Base-by-base conservation (phyloP, 1,284 basidiomycete species). In the Sparassis latifolia region DNA sequence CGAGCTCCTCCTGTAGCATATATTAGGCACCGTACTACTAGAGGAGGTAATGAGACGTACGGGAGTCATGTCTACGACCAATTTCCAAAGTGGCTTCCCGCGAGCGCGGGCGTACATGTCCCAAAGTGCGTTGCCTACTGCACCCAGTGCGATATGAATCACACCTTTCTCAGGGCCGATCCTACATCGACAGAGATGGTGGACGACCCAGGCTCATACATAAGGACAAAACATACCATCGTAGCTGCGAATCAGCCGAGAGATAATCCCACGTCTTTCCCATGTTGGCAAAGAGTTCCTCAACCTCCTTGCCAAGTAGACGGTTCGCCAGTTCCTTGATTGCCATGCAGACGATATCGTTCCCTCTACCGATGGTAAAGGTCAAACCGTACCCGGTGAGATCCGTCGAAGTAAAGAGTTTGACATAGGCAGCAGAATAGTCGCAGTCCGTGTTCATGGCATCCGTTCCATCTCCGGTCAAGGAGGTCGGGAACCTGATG, bases 361-460 rank as follows among this genome's bases (percentile, higher is more conserved):
- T 97, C 30, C 93, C 93, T 40, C 92, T 83, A 3, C 94, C 93
- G 61, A 95, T 96, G n/a, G 93, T 96, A 68, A 97, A 97, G 10
- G 94, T 95, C 93, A 96, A 93, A 47, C 94, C 93, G 61, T 92
- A 84, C 33, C 93, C 92, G 48, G 84, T 78, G 45, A 94, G 80
- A 49, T 82, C 77, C 3, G 78, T 71, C 48, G 83, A 77, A 2
- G 93, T 94, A 59, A 81, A 73, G 50, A 97, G 74, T 6, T 82
- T 80, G 44, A 97, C 76, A 66, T 97, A 97, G 2, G 94, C 94
- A 1, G 92, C 90, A 1, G 90, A 93, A 72, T 97, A 97, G 70
- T 97, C 92, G 69, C 93, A 95, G 52, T 91, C 89, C 40, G 89
- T 90, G 70, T 96, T 95, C 91, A 91, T 92, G 5, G 90, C 91